A percentile compares a stretch with the other conserved stretches of the same genome.
Conservation (phyloP, 1,139 yeast genomes). For the Yamadazyma conglobata region DNA sequence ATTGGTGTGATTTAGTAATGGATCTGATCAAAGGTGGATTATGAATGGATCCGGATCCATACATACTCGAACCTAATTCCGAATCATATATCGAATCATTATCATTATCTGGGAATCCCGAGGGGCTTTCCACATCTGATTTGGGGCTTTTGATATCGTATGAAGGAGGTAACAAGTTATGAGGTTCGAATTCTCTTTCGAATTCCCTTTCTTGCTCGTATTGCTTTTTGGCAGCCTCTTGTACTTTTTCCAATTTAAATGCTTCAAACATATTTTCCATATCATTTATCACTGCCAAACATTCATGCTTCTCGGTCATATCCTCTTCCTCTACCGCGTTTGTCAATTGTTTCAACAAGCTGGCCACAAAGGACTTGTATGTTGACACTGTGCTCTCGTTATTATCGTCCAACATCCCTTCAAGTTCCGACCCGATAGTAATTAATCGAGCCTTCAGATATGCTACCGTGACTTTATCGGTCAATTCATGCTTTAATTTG, state of each 20-base stretch:
- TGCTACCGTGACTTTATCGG: constrained; percentile 50
- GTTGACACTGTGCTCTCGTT: constrained; percentile 38
- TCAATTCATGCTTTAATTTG: constrained; percentile 44
- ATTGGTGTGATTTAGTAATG: constrained; percentile 27
- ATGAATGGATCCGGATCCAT: constrained; percentile 28
- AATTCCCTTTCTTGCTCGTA: constrained; percentile 6
- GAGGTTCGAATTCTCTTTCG: constrained; percentile 3
- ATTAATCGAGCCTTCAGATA: constrained; percentile 57
- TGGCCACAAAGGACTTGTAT: constrained; percentile 50
- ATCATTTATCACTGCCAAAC: constrained; percentile 57
- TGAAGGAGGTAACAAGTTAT: constrained; percentile 4
- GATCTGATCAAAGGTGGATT: constrained; percentile 42
- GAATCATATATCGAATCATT: constrained; percentile 25
- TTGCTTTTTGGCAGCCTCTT: constrained; percentile 6
- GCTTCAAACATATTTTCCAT: constrained; percentile 62
- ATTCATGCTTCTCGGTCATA: constrained; percentile 50
- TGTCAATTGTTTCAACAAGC: constrained; percentile 49
- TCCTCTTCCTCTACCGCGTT: constrained; percentile 48
- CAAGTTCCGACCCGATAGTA: constrained; percentile 53
- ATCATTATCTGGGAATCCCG: constrained; percentile 13
- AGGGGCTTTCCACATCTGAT: constrained; percentile 6
- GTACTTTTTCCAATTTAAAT: constrained; percentile 33
- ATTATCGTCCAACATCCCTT: constrained; percentile 31
- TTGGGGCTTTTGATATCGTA: constrained; percentile 6
- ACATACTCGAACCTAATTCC: constrained; percentile 27